phyloP scores from a whole-genome alignment of 805 yeast species.

The Ogataea neopini region DNA sequence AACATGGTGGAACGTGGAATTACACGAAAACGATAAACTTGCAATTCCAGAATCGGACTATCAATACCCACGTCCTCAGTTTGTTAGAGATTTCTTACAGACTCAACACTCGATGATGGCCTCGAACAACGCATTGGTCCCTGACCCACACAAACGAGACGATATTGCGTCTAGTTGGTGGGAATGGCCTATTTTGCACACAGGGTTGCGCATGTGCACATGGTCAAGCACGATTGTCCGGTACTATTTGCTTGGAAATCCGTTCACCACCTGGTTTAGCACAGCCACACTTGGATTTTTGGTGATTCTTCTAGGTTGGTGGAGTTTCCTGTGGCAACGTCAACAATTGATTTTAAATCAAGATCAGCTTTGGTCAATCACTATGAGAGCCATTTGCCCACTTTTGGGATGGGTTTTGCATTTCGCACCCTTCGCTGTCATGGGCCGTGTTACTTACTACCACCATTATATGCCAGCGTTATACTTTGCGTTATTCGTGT shows the following conservation, averaged over 20 bases:
- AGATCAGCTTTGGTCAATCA: constrained; percentile 23
- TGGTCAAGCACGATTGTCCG: constrained; percentile 60
- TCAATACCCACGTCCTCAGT: constrained; percentile 50
- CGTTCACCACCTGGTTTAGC: constrained; percentile 63
- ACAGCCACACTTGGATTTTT: constrained; percentile 49
- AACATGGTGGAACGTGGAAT: constrained; percentile 83
- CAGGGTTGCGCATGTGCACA: constrained; percentile 75
- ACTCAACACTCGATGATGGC: constrained; percentile 82
- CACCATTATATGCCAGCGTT: constrained; percentile 86
- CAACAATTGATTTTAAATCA: constrained; percentile 47
- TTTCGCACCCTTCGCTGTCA: constrained; percentile 69
- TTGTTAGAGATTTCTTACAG: constrained; percentile 68
- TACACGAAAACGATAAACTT: constrained; percentile 52
- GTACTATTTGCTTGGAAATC: constrained; percentile 70
- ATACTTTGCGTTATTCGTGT: constrained; percentile 67
- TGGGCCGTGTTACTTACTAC: constrained; percentile 85
- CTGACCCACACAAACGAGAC: constrained; percentile 71
- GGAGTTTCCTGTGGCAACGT: constrained; percentile 65
- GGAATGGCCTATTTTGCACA: constrained; percentile 77
- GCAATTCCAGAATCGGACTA: constrained; percentile 38
- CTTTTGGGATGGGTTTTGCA: constrained; percentile 82
- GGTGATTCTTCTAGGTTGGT: constrained; percentile 40
- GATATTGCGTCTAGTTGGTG: constrained; percentile 74
- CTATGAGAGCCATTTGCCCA: constrained; percentile 74
- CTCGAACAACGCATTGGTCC: constrained; percentile 77